Evolutionary conservation across 495 filamentous ascomycete genomes (phyloP), one percentile per base, ranked within the genome.

Genomic region (Collariella sp.): DNA sequence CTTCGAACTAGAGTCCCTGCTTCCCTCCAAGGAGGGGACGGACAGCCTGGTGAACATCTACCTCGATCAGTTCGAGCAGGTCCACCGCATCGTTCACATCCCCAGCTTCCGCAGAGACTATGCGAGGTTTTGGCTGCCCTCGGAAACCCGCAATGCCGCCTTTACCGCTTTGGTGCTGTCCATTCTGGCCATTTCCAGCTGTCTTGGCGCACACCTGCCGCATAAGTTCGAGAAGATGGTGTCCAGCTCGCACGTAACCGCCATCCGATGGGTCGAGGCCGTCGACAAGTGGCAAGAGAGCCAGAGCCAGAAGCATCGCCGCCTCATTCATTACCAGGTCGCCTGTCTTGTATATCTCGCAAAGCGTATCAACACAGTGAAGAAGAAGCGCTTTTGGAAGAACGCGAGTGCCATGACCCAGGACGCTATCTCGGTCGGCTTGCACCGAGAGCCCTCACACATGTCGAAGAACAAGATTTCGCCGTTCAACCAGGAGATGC

Each of bases 401-500:
- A 67, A 72, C 1, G 78, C 77, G 0, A 74, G 77, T 13, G 70
- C 72, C 3, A 60, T 85, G 58, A 69, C 81, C 26, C 76, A 79
- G 58, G 75, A 80, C 50, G 79, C 76, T 46, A 70, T 83, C 35
- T 66, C 70, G 9, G 79, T 82, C 58, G 81, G 80, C 0, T 65
- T 83, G 3, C 78, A 84, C 56, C 61, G 76, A 7, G 78, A 82
- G 35, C 75, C 78, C 0, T 61, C 60, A 46, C 58, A 62, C 53
- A 64, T 70, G 47, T 58, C 58, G 31, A 60, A 60, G 31, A 60
- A 60, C 48, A 66, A 63, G 34, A 65, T 69, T 26, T 67, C 65
- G 9, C 60, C 62, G n/a, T 84, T 82, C 60, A 79, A 77, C 54
- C 78, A 78, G 58, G 83, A 86, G 63, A 82, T 84, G 80, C 75